phyloP scores from a whole-genome alignment of 2,329 filamentous ascomycete species.

The Scolecobasidium constrictum region DNA sequence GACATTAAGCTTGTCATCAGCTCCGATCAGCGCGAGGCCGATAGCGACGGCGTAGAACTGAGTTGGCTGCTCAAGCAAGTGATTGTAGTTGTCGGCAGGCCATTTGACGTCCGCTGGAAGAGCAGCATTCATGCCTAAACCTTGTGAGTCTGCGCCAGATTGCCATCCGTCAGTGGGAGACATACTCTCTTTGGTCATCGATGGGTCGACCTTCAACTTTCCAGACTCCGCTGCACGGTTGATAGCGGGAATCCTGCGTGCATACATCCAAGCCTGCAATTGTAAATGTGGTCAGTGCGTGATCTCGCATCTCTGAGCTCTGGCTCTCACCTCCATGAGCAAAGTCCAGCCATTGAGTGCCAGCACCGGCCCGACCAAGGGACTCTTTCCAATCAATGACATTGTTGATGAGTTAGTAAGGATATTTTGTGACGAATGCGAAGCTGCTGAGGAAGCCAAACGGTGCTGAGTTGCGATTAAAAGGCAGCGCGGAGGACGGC shows the following conservation, averaged over 20 bases:
- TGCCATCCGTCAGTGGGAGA: too few relatives aligned
- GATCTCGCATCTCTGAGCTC: too few relatives aligned
- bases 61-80: constrained; percentile 34
- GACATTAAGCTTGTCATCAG: constrained; percentile 17
- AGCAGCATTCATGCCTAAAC: not conserved
- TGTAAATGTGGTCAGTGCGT: too few relatives aligned
- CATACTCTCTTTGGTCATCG: constrained; percentile 1
- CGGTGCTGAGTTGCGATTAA: too few relatives aligned
- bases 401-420: too few relatives aligned
- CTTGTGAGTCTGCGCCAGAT: not conserved
- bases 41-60: constrained; percentile 31
- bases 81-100: constrained; percentile 29
- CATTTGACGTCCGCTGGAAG: not conserved
- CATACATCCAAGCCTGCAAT: constrained; percentile 35
- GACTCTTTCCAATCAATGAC: not conserved
- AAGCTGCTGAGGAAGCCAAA: too few relatives aligned
- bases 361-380: constrained; percentile 9
- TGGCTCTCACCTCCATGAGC: constrained; percentile 29
- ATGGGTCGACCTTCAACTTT: constrained; percentile 9
- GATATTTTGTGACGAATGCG: too few relatives aligned
- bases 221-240: constrained; percentile 17
- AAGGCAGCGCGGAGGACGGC: too few relatives aligned
- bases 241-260: constrained; percentile 26
- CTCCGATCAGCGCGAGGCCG: constrained; percentile 18
- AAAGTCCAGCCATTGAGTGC: constrained; percentile 25